Evolutionary conservation across 805 yeast genomes (phyloP).

Genomic region (Candida peoriensis): DNA sequence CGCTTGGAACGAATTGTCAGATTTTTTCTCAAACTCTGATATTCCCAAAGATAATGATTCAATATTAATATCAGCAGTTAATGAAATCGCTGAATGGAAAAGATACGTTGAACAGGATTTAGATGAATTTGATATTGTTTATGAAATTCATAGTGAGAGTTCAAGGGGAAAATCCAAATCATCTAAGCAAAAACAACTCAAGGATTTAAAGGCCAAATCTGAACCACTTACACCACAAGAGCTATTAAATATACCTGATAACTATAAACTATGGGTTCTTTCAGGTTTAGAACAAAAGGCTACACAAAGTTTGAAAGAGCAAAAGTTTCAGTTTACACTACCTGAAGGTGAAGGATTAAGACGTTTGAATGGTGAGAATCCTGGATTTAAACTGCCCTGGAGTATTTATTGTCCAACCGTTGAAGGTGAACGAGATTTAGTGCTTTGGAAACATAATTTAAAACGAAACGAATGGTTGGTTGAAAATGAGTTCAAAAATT

Average conservation of each 20-base stretch:
- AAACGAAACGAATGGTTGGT: slow-evolving; percentile 16
- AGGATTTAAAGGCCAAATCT: too few relatives aligned
- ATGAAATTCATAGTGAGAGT: neutral
- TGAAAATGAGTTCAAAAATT: neutral
- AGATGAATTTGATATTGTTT: slow-evolving; percentile 8
- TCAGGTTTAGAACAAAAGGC: slow-evolving; percentile 19
- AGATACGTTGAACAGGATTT: slow-evolving; percentile 16
- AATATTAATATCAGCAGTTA: slow-evolving; percentile 8
- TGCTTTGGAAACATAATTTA: slow-evolving; percentile 26
- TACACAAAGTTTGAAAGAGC: slow-evolving; percentile 1
- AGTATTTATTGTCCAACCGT: slow-evolving; percentile 29
- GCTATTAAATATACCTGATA: too few relatives aligned
- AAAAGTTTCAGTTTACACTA: slow-evolving; percentile 13
- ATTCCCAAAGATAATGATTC: slow-evolving; percentile 6
- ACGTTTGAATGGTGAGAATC: slow-evolving; percentile 7
- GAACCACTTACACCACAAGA: neutral
- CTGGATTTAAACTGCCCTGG: slow-evolving; percentile 30
- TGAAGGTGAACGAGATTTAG: slow-evolving; percentile 16
- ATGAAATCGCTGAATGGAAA: slow-evolving; percentile 16
- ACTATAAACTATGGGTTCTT: slow-evolving; percentile 17
- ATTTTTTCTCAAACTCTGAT: slow-evolving; percentile 5
- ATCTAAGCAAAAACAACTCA: too few relatives aligned
- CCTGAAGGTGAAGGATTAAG: slow-evolving; percentile 20
- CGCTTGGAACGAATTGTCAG: slow-evolving; percentile 4
- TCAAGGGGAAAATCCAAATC: neutral